Percentiles rank a stretch among this genome's conserved stretches.
These are phyloP conservation scores for Miamiensis avidus DNA, from an alignment of 169 alveolate genomes.

Conservation along the genomic window DNA sequence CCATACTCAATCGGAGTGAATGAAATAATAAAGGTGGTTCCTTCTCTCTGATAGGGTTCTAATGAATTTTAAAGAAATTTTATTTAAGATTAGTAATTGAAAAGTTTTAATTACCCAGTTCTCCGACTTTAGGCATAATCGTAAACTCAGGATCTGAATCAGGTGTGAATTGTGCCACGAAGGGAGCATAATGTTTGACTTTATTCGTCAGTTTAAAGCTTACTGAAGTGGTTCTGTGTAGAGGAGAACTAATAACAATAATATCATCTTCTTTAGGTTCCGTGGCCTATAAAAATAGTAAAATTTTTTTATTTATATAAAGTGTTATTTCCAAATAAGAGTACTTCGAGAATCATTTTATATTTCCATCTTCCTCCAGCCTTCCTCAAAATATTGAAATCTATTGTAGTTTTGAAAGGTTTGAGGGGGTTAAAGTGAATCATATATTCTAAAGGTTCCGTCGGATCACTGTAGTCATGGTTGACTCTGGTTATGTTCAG, in stretches of 20 bases:
- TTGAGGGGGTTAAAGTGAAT: conserved; percentile 86
- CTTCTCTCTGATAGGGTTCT: conserved; percentile 89
- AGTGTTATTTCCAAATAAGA: neutral
- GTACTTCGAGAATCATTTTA: neutral
- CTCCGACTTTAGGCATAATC: conserved; percentile 79
- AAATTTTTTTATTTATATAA: conserved; percentile 42
- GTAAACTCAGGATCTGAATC: conserved; percentile 84
- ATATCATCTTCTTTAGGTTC: conserved; percentile 92
- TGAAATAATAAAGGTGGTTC: conserved; percentile 87
- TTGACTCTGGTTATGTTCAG: conserved; percentile 41
- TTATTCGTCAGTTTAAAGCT: conserved; percentile 79
- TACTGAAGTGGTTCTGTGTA: conserved; percentile 86
- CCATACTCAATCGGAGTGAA: conserved; percentile 93
- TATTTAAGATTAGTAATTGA: too few relatives aligned
- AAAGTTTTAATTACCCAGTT: conserved; percentile 1
- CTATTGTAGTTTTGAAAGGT: conserved; percentile 84
- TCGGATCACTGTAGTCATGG: conserved; percentile 48
- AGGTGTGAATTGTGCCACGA: conserved; percentile 90
- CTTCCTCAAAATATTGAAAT: conserved; percentile 75
- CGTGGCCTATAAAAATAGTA: conserved; percentile 80
- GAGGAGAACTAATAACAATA: conserved; percentile 84
- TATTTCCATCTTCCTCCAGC: conserved; percentile 93
- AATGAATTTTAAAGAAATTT: conserved; percentile 14
- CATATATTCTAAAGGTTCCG: conserved; percentile 62
- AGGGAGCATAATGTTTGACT: conserved; percentile 78